A percentile compares a stretch with the other conserved stretches of the same genome.
Evolutionary conservation across 306 rosid genomes (phyloP).

Genomic region (Cucumis melo): DNA sequence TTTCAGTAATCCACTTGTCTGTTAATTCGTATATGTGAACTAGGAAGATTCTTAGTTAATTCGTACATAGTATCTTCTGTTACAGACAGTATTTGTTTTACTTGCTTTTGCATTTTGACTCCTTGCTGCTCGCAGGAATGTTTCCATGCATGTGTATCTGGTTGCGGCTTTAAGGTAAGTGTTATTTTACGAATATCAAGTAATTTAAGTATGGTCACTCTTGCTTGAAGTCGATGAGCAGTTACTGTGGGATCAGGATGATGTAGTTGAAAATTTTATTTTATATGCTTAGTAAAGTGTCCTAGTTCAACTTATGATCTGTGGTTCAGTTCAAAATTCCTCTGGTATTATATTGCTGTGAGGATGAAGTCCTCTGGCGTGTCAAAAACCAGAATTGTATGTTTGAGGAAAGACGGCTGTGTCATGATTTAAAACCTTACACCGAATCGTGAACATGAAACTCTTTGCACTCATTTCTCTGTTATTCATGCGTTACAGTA

Average conservation of each 20-base stretch:
- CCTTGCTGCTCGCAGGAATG: slow-evolving; percentile 46
- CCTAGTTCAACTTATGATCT: neutral
- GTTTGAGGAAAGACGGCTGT: neutral
- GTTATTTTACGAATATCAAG: neutral
- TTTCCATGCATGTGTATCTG: slow-evolving; percentile 79
- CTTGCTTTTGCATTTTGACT: neutral
- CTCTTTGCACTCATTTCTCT: neutral
- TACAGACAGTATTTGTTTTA: neutral
- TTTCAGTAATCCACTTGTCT: neutral
- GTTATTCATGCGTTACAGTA: neutral
- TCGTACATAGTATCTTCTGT: neutral
- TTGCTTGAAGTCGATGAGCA: neutral
- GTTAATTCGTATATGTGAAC: neutral
- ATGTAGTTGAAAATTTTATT: neutral
- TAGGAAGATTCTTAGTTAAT: neutral
- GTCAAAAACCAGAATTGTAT: neutral
- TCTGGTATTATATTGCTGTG: neutral
- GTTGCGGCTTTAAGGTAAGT: slow-evolving; percentile 88
- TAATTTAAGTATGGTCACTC: neutral
- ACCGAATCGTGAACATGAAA: neutral
- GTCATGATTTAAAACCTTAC: neutral
- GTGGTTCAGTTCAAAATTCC: neutral
- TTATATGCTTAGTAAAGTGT: neutral
- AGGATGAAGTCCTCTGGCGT: neutral
- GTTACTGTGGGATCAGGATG: neutral